Conservation (phyloP, 805 yeast genomes). For the Candida fluviatilis region DNA sequence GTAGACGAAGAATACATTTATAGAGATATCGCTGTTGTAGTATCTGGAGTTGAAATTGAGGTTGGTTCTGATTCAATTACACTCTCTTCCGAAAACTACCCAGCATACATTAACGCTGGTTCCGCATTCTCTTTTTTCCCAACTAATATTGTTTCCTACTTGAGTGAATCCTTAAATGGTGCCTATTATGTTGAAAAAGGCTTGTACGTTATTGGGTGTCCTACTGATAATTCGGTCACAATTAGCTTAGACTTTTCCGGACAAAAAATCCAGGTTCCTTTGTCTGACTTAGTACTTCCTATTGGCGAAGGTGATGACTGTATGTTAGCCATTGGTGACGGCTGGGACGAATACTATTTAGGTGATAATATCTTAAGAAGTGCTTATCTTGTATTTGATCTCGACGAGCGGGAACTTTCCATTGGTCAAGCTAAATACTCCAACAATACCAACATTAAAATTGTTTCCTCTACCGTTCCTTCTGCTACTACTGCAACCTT, state of each 20-base stretch:
- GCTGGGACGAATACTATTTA: too few relatives aligned
- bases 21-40: neutral
- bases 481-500: neutral
- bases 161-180: constrained; percentile 36
- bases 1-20: neutral
- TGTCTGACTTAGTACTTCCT: constrained; percentile 6
- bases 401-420: constrained; percentile 52
- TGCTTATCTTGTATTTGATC: constrained; percentile 61
- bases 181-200: constrained; percentile 19
- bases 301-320: neutral
- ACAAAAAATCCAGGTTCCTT: constrained; percentile 7
- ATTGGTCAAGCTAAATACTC: constrained; percentile 33
- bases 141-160: constrained; percentile 10
- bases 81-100: constrained; percentile 12
- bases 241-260: constrained; percentile 6
- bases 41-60: neutral
- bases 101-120: constrained; percentile 22
- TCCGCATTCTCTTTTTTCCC: neutral
- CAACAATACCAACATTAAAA: neutral
- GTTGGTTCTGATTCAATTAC: neutral
- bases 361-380: constrained; percentile 65
- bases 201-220: constrained; percentile 42
- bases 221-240: constrained; percentile 7
- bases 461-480: neutral
- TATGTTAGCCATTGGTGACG: neutral